phyloP scores from a whole-genome alignment of 148 eudicot species.

The Polygonum maritimum region DNA sequence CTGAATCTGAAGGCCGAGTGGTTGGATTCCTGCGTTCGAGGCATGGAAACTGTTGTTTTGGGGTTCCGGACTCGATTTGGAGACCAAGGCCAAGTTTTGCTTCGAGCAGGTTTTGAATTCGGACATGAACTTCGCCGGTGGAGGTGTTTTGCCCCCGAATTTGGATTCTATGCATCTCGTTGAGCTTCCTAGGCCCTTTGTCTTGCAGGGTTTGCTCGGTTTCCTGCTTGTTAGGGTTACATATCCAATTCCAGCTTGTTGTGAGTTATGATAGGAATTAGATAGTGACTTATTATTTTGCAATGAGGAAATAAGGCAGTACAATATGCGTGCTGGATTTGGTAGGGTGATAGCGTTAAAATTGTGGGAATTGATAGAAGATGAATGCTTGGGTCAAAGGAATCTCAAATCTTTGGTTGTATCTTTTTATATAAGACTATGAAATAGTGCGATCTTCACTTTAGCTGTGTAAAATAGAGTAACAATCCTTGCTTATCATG shows the following conservation, averaged over 20 bases:
- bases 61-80: conserved; percentile 41
- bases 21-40: conserved; percentile 52
- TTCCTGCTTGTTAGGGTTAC: not conserved
- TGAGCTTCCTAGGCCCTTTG: conserved; percentile 79
- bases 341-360: not conserved
- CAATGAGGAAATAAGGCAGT: too few relatives aligned
- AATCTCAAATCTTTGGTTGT: not conserved
- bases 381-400: not conserved
- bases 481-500: not conserved
- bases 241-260: not conserved
- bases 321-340: too few relatives aligned
- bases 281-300: not conserved
- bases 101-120: conserved; percentile 56
- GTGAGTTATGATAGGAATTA: not conserved
- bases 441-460: not conserved
- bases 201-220: conserved; percentile 55
- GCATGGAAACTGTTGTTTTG: conserved; percentile 27
- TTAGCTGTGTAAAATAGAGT: not conserved
- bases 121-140: conserved; percentile 64
- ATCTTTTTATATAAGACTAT: not conserved
- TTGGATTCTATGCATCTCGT: conserved; percentile 53
- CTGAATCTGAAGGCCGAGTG: conserved; percentile 54
- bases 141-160: conserved; percentile 61
- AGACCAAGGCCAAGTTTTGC: conserved; percentile 61
- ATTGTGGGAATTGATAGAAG: not conserved